These are phyloP conservation scores for Lanmaoa pseudosensibilis DNA, from an alignment of 768 basidiomycete genomes.

Conservation along the genomic window DNA sequence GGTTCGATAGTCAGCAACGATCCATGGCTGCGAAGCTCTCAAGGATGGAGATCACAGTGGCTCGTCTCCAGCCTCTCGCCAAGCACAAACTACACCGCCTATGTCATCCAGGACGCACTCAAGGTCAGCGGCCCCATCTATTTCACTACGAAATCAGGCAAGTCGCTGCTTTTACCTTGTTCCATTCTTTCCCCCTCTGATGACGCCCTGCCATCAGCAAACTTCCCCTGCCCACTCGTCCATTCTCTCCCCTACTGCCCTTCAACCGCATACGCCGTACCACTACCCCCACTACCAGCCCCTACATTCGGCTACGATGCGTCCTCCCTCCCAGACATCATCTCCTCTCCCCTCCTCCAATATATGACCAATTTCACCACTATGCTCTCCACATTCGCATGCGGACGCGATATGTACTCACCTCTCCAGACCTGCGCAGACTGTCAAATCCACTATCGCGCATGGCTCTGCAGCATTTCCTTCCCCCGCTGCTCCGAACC, in stretches of 20 bases:
- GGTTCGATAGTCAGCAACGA: slow-evolving; percentile 45
- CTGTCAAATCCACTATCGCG: slow-evolving; percentile 70
- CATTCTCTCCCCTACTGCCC: slow-evolving; percentile 78
- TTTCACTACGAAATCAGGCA: slow-evolving; percentile 75
- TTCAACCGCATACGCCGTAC: slow-evolving; percentile 63
- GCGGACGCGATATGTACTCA: slow-evolving; percentile 79
- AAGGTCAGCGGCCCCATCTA: slow-evolving; percentile 68
- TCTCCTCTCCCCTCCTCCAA: slow-evolving; percentile 53
- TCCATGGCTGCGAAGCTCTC: slow-evolving; percentile 54
- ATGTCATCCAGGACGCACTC: slow-evolving; percentile 53
- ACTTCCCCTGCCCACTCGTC: slow-evolving; percentile 69
- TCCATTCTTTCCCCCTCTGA: background rate
- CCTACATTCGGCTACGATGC: slow-evolving; percentile 47
- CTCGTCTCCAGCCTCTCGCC: slow-evolving; percentile 57
- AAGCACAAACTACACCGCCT: slow-evolving; percentile 78
- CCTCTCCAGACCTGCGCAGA: slow-evolving; percentile 74
- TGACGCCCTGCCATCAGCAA: slow-evolving; percentile 32
- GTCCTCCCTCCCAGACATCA: slow-evolving; percentile 46
- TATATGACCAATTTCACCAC: slow-evolving; percentile 74
- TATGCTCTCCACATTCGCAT: slow-evolving; percentile 69
- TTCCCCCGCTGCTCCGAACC: slow-evolving; percentile 74
- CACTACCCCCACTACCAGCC: slow-evolving; percentile 53
- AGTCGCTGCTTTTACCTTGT: slow-evolving; percentile 16
- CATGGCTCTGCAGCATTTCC: slow-evolving; percentile 74
- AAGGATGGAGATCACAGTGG: slow-evolving; percentile 73